Conservation (phyloP, 345 rosid species). For the Trapa incisa region DNA sequence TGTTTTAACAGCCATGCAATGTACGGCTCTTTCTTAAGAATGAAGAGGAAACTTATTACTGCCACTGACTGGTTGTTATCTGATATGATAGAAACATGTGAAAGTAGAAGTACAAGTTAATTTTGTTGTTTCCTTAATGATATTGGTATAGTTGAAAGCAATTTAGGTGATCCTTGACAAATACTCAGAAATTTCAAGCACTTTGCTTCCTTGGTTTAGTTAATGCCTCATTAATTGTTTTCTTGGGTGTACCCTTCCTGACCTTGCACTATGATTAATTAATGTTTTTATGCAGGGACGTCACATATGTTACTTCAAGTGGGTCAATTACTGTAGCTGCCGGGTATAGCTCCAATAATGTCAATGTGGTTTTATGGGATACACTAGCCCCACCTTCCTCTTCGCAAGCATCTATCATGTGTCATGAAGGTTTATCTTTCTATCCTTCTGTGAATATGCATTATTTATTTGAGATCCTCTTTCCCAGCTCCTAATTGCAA, state of each 20-base stretch:
- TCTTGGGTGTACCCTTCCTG: not conserved
- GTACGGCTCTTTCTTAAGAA: conserved; percentile 27
- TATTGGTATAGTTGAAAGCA: too few relatives aligned
- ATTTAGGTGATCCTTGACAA: not conserved
- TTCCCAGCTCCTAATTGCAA: not conserved
- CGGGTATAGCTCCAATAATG: conserved; percentile 69
- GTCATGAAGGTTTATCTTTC: conserved; percentile 69
- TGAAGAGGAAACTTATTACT: not conserved
- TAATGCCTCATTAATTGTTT: not conserved
- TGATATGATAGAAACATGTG: not conserved
- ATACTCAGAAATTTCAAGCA: not conserved
- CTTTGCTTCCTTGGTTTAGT: not conserved
- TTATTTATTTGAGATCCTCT: not conserved
- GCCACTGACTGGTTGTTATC: not conserved
- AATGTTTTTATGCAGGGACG: conserved; percentile 52
- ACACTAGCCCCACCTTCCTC: conserved; percentile 85
- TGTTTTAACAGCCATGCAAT: conserved; percentile 75
- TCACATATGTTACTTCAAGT: conserved; percentile 72
- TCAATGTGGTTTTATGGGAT: conserved; percentile 88
- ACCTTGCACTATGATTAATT: not conserved
- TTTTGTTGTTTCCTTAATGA: too few relatives aligned
- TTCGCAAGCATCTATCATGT: conserved; percentile 63
- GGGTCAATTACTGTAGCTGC: conserved; percentile 81
- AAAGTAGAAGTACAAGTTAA: not conserved
- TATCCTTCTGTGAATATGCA: not conserved